A percentile compares a stretch with the other conserved stretches of the same genome.
phyloP scores from a whole-genome alignment of 495 filamentous ascomycete species.

The Lepraria neglecta region DNA sequence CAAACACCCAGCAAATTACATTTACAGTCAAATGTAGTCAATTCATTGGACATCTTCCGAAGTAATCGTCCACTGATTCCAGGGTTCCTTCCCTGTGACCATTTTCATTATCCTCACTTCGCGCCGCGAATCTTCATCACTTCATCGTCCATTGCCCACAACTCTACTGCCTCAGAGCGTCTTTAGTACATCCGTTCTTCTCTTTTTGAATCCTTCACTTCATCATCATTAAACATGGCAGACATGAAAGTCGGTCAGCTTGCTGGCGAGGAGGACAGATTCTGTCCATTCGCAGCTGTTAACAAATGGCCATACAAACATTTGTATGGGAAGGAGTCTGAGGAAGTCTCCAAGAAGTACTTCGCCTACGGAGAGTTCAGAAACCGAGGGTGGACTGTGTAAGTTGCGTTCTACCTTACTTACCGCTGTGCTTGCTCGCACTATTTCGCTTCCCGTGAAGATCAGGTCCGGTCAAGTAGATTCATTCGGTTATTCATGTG shows the following conservation, averaged over 20 bases:
- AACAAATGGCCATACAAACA: slow-evolving; percentile 55
- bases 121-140: neutral
- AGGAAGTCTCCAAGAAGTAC: slow-evolving; percentile 46
- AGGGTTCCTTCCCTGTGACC: no score
- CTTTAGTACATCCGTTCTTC: no score
- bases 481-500: neutral
- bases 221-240: neutral
- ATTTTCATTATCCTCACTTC: neutral
- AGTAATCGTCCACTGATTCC: no score
- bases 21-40: no score
- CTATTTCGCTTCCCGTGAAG: neutral
- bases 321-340: slow-evolving; percentile 40
- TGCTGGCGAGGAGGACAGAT: slow-evolving; percentile 36
- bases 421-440: neutral
- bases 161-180: neutral
- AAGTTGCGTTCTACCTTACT: slow-evolving; percentile 33
- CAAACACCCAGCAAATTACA: no score
- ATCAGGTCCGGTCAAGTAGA: neutral
- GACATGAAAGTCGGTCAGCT: slow-evolving; percentile 22
- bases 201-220: neutral
- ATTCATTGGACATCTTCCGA: no score
- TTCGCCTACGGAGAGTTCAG: slow-evolving; percentile 56
- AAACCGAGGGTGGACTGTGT: slow-evolving; percentile 67
- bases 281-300: slow-evolving; percentile 56
- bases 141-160: neutral